Conservation (phyloP, 345 rosid genomes). For the Salix arbutifolia region DNA sequence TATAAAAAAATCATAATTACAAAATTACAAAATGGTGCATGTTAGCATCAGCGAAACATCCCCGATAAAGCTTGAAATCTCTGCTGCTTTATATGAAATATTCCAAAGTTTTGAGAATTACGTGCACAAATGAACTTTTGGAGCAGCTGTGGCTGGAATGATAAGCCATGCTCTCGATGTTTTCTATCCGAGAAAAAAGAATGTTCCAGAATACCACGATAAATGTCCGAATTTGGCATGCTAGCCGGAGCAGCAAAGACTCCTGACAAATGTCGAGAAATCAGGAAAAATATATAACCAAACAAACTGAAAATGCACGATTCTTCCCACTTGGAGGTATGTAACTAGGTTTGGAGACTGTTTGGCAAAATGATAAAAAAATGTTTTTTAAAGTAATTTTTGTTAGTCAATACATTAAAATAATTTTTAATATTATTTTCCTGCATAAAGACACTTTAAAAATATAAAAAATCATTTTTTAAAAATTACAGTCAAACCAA, state of each 20-base stretch:
- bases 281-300: not conserved
- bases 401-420: no score
- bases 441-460: no score
- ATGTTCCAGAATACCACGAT: not conserved
- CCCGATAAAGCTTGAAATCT: not conserved
- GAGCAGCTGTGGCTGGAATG: not conserved
- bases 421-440: no score
- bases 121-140: not conserved
- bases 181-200: not conserved
- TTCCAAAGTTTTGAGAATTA: not conserved
- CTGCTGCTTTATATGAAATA: not conserved
- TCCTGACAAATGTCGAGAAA: not conserved
- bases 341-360: no score
- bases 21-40: not conserved
- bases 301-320: not conserved
- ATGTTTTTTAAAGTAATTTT: no score
- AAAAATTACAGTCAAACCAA: no score
- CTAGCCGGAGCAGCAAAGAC: not conserved
- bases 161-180: not conserved
- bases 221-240: not conserved
- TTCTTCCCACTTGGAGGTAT: not conserved
- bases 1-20: no score
- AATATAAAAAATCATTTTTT: no score
- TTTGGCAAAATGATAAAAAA: no score
- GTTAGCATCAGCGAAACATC: not conserved